Conservation (phyloP, 2,329 filamentous ascomycete genomes). For the Neurospora sp. region DNA sequence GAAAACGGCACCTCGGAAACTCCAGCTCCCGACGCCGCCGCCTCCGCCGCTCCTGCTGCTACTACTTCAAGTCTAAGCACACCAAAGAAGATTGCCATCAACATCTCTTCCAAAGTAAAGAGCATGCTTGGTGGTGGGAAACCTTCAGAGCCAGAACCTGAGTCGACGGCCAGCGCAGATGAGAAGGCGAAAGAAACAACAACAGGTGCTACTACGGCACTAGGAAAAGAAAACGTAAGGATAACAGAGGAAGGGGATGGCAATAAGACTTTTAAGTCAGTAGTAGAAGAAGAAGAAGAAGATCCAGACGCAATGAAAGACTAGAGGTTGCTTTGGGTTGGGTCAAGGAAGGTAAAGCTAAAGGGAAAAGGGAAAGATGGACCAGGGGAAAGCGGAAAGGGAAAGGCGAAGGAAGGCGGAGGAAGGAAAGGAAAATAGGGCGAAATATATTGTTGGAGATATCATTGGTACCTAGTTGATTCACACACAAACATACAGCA, state of each 20-base stretch:
- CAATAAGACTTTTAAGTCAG: neutral
- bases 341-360: neutral
- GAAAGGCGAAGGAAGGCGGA: neutral
- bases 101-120: constrained; percentile 7
- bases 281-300: neutral
- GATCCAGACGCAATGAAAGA: neutral
- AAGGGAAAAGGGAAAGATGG: neutral
- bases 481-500: neutral
- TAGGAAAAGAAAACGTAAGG: neutral
- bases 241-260: neutral
- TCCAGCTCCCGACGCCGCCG: neutral
- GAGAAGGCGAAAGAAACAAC: neutral
- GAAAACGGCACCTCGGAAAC: too few relatives aligned
- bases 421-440: neutral
- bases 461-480: neutral
- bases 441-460: neutral
- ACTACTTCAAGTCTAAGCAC: neutral
- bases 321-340: neutral
- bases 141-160: neutral
- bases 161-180: neutral
- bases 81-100: constrained; percentile 16
- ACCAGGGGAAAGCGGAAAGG: neutral
- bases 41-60: neutral
- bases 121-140: neutral
- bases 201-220: neutral